Base-by-base conservation (phyloP, 2,329 filamentous ascomycete genomes). In the Scytalidium lignicola region DNA sequence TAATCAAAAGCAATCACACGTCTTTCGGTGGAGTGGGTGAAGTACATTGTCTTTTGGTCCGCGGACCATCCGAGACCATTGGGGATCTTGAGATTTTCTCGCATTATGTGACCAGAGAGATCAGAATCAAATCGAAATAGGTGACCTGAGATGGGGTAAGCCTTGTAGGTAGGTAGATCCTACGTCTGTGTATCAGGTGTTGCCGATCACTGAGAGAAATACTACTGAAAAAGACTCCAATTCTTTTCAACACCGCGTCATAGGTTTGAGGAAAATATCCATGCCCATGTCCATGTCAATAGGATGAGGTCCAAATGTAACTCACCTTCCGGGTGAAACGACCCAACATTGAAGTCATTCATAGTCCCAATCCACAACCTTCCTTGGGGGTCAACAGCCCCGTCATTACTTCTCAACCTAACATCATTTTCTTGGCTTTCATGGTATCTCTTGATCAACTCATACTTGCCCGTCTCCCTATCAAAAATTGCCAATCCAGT, bases 311-410 rank as follows among this genome's bases (percentile, higher is more conserved):
- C n/a, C 7, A 29, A 10, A 18, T n/a, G 37, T 39, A 15, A 60
- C 59, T 18, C 48, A 66, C 66, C 66, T 58, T 68, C 66, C 55
- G 61, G 51, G 48, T 67, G 58, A 32, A 60, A 62, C 43, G 59
- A 54, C 39, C 65, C 64, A 47, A 65, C 60, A 54, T 62, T 62
- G 48, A 88, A 85, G 62, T 95, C 89, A 54, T 89, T 93, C 88
- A 96, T 95, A 54, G 80, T 80, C 7, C 90, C 89, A 5, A 90
- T 75, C 86, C 89, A 95, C 70, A 92, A 93, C 28, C 89, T 75
- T 26, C 91, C 90, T 54, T 83, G 77, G 21, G 82, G 83, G 63
- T 96, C 90, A 46, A 88, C 82, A 4, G 83, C 86, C 43, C 90
- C 90, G 63, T 96, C 91, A 63, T 96, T 96, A 67, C 86, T 77